Percentiles rank a stretch among this genome's conserved stretches.
phyloP scores from a whole-genome alignment of 345 rosid species.

The Melaleuca alternifolia region DNA sequence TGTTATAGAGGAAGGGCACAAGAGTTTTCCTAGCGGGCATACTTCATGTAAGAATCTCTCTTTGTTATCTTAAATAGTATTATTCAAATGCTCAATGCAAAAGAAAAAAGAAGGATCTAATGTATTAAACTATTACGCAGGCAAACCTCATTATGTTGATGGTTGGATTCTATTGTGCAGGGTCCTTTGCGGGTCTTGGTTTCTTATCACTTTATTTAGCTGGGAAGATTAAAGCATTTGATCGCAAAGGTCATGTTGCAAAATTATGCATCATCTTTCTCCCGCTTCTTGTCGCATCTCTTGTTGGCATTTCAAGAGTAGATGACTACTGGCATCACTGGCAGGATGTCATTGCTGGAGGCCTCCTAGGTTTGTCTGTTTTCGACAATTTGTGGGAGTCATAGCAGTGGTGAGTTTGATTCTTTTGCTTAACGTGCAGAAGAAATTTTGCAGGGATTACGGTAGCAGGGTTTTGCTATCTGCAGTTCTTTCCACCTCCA shows the following conservation, averaged over 20 bases:
- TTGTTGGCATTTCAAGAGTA: conserved; percentile 72
- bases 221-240: conserved; percentile 63
- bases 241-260: conserved; percentile 62
- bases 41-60: conserved; percentile 42
- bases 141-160: neutral
- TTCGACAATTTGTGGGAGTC: neutral
- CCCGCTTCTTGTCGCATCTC: conserved; percentile 62
- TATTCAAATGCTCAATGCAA: neutral
- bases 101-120: neutral
- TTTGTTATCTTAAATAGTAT: neutral
- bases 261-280: conserved; percentile 58
- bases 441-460: neutral
- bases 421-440: neutral
- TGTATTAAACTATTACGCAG: neutral
- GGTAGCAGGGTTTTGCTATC: conserved; percentile 4
- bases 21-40: conserved; percentile 91
- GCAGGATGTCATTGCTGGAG: conserved; percentile 82
- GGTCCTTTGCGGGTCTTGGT: conserved; percentile 84
- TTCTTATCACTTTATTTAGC: conserved; percentile 64
- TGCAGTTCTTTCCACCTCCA: conserved; percentile 14
- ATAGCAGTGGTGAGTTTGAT: neutral
- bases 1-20: conserved; percentile 70
- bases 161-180: conserved; percentile 15
- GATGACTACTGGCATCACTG: conserved; percentile 90
- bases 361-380: conserved; percentile 35